Base-by-base conservation (phyloP, 2,329 filamentous ascomycete species). In the Exophiala aquamarina region DNA sequence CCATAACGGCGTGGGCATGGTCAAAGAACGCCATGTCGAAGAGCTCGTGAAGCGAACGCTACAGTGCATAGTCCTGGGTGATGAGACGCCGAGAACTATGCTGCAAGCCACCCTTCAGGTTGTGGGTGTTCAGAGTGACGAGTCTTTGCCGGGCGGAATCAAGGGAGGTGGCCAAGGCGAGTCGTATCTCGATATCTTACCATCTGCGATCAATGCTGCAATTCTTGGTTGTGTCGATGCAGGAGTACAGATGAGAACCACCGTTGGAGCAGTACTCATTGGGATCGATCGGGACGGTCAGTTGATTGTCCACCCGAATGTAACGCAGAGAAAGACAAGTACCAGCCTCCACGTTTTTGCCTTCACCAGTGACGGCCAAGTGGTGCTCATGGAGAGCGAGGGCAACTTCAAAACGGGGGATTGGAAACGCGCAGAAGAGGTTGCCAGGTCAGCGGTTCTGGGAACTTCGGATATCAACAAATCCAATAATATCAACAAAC, bases 21-120 rank as follows among this genome's bases (percentile, higher is more conserved):
- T 86, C 14, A 79, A 84, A 53, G 87, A 91, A 68, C 80, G 89
- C 59, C 89, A 95, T 68, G 81, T 95, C 18, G 91, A 96, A 70
- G 82, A 63, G 3, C 64, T 72, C 29, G 39, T 74, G 34, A 66
- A 62, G 23, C 60, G 57, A 34, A 58, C 70, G 36, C 53, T 74
- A 31, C 59, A 61, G 19, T 61, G 64, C 37, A 50, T 73, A 8
- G 61, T 73, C n/a, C 57, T 72, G 36, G 68, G 66, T n/a, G 64
- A 70, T 23, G 69, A 72, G 56, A 67, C 71, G 47, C 63, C 70
- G 17, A 60, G 70, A 29, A 64, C 66, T 23, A 69, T 70, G 11
- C 63, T 74, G 21, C 68, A 72, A 43, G 49, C 73, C 44, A 73
- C 70, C 2, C 49, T 74, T 43, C 66, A 68, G 29, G 65, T 73